Evolutionary conservation across 1,284 basidiomycete species (phyloP), one percentile per base, ranked within the genome.

Genomic region (Trichosporon sp.): DNA sequence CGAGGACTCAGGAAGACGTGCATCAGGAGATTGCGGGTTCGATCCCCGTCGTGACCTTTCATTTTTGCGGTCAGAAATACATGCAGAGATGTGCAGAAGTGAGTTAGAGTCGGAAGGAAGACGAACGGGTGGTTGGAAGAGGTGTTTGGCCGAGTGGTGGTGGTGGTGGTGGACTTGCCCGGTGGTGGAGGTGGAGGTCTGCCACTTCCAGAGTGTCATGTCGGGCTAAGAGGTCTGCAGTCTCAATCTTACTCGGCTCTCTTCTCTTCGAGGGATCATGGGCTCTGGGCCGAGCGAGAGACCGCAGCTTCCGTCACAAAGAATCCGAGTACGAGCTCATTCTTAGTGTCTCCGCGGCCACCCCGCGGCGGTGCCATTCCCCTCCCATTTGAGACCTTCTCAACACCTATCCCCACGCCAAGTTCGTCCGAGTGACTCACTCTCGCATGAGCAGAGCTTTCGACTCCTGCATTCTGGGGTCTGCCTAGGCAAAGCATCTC

Each of bases 21-120:
- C 40, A 46, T 46, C 43, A 46, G 43, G 43, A 46, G 43, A 46
- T 46, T 46, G 43, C 43, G 43, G 43, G 43, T 46, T 46, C 43
- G 43, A 46, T 46, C 43, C 43, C 43, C 43, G 43, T 46, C 43
- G 43, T 46, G 43, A 46, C 43, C 43, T 46, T 46, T 46, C 11
- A 26, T 46, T 37, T 37, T 37, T 37, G 35, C 35, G 35, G 14
- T 16, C 38, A 12, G 7, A 10, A 12, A 12, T 40, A 14, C 43
- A 16, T 46, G 43, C 43, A 43, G 40, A 43, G 40, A 16, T 7
- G 48, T 51, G 48, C n/a, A 19, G 14, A 51, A 43, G 3, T 26
- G 51, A 54, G 21, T 54, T 19, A 16, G 19, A 26, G 51, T 48
- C n/a, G 51, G 10, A 54, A 54, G 51, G 21, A 10, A 16, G 19